Evolutionary conservation across 2,329 filamentous ascomycete genomes (phyloP).

Genomic region (Pestalotiopsis sp.): DNA sequence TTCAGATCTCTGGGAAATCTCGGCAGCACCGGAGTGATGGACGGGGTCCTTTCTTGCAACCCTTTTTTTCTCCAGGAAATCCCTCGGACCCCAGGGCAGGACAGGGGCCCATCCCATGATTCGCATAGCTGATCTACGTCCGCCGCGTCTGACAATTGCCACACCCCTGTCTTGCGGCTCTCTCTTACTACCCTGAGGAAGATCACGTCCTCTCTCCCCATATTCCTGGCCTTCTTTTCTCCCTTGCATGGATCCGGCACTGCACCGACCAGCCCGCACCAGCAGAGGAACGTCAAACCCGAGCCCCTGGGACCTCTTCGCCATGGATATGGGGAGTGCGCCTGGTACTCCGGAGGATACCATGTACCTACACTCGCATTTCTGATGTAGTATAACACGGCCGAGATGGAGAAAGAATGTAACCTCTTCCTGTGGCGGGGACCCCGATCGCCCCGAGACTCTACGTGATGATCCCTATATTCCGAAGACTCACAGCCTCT

Average conservation of each 20-base stretch:
- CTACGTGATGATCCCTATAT: too few species aligned
- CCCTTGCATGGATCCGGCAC: not conserved
- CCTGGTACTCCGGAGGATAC: too few species aligned
- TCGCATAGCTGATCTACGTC: not conserved
- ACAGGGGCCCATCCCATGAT: too few species aligned
- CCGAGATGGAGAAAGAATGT: too few species aligned
- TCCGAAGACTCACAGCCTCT: too few species aligned
- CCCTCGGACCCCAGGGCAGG: not conserved
- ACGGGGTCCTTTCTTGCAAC: not conserved
- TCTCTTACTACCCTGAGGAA: too few species aligned
- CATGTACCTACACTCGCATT: too few species aligned
- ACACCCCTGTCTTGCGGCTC: constrained; percentile 1
- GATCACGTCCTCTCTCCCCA: too few species aligned
- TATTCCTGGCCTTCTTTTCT: not conserved
- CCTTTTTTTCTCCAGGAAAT: not conserved
- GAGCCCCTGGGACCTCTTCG: not conserved
- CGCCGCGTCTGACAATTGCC: not conserved
- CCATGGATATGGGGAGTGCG: not conserved
- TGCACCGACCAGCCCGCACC: not conserved
- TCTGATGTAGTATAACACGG: too few species aligned
- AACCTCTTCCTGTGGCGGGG: too few species aligned
- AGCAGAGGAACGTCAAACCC: constrained; percentile 2
- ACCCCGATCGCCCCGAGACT: too few species aligned
- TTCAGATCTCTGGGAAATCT: not conserved
- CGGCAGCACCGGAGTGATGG: not conserved